Base-by-base conservation (phyloP, 495 filamentous ascomycete species). In the Talaromyces trachyspermus region DNA sequence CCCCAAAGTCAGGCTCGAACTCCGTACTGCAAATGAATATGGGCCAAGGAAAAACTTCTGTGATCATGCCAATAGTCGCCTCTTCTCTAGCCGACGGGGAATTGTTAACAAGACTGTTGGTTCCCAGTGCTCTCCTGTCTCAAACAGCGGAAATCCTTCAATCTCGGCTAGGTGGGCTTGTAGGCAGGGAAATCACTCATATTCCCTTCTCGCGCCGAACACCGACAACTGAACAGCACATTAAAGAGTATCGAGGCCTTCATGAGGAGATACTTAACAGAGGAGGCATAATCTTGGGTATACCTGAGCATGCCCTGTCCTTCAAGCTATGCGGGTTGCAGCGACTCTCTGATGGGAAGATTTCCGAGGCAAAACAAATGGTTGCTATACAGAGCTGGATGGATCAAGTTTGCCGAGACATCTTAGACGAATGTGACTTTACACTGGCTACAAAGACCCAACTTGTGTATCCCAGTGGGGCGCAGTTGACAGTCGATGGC, bases 11-110 rank as follows among this genome's bases (percentile, higher is more conserved):
- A 0, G 60, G 50, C 1, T 24, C 48, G 0, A 87, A 81, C 54
- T 57, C 69, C 0, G 77, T 80, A 10, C 66, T 87, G 59, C 84
- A 88, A 54, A 64, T 89, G 43, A 86, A 86, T 52, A 88, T 88
- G 83, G 84, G 84, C 0, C 74, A 85, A 55, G 84, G 85, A 0
- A 89, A 89, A 54, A 81, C 81, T 0, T 81, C 80, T 0, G 76
- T 86, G 1, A 85, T 89, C 44, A 72, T 86, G 3, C 83, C 84
- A 1, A 75, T 82, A 32, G 74, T 83, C 6, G 72, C 79, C 4
- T 68, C 70, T 0, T 59, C 62, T 2, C 55, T 87, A 12, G 81
- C 80, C 0, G 59, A 87, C 52, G 64, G 66, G 0, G 49, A 50
- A 0, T 66, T 60, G 14, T 63, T 88, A 0, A 70, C 75, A 0